Evolutionary conservation across 2,329 filamentous ascomycete genomes (phyloP), one percentile per base, ranked within the genome.

Genomic region (Metarhizium album): DNA sequence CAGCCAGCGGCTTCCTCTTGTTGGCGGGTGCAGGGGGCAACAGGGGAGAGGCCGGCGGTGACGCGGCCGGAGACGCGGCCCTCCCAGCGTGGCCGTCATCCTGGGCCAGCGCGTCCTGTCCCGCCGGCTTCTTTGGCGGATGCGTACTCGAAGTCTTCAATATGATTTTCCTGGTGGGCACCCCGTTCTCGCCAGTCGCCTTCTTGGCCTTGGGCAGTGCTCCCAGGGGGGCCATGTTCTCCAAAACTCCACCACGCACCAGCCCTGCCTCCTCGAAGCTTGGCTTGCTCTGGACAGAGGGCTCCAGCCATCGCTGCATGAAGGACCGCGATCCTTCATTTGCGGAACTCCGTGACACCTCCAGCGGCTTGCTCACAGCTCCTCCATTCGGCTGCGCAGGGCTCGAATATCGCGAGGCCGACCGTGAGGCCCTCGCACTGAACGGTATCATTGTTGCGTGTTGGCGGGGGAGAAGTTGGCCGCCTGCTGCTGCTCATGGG

Each of bases 181-280:
- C 56, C 48, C 53, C 56, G 49, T 60, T 58, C 53, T 66, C 59
- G 47, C 54, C 59, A 9, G 55, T 65, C 23, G 55, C 59, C 60
- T 63, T 69, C 62, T 71, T 74, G 37, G 67, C 76, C 67, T 79
- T 80, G 13, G 90, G 90, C 58, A 83, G 74, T 50, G 82, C 77
- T 40, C 90, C 90, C 51, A 95, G 71, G 24, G 90, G 84, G 49
- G 83, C 83, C 90, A 95, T 95, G 60, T 84, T 84, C 67, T 87
- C 84, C 52, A 94, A 73, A 18, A 94, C 86, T 56, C 87, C 87
- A 65, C 82, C 80, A 46, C 84, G 76, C 60, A 84, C 74, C 58
- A 93, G 76, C 43, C 86, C 86, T 52, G 77, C 80, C 64, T 95
- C 88, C 71, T 87, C 82, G 63, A 84, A 95, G 64, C 86, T 91